Percentiles rank a stretch among this genome's conserved stretches.
Evolutionary conservation across 108 stramenopile species (phyloP).

Genomic region (Discostella pseudostelligera): DNA sequence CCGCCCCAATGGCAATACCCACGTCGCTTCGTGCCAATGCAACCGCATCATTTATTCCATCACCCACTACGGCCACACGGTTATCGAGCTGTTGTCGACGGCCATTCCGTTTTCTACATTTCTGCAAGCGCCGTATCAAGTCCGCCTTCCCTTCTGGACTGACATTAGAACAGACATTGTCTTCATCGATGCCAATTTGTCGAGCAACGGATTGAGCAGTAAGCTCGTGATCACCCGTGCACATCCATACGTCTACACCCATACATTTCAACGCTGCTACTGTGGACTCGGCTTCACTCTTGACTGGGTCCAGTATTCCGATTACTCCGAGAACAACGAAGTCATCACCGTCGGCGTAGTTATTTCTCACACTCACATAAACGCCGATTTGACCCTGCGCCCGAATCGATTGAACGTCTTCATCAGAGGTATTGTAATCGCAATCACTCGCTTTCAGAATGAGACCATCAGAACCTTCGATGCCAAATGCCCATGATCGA

Average conservation of each 20-base stretch:
- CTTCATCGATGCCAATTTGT: constrained; percentile 64
- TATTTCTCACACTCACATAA: constrained; percentile 52
- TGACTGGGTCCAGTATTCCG: constrained; percentile 84
- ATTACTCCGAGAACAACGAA: constrained; percentile 64
- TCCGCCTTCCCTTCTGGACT: constrained; percentile 82
- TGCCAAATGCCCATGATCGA: constrained; percentile 32
- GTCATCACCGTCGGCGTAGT: not conserved
- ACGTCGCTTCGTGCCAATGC: constrained; percentile 94
- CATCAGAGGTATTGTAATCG: constrained; percentile 32
- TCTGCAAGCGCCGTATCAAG: constrained; percentile 57
- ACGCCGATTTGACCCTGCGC: constrained; percentile 57
- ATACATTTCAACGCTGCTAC: constrained; percentile 57
- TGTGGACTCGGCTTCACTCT: constrained; percentile 70
- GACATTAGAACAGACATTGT: constrained; percentile 70
- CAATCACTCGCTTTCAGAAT: not conserved
- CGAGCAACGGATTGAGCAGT: constrained; percentile 88
- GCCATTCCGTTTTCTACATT: constrained; percentile 36
- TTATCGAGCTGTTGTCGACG: constrained; percentile 14
- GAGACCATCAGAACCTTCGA: constrained; percentile 18
- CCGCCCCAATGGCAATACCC: constrained; percentile 95
- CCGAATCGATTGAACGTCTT: constrained; percentile 44
- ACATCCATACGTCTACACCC: constrained; percentile 94
- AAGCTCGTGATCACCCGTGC: constrained; percentile 92
- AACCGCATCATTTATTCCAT: constrained; percentile 98
- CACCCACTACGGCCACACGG: constrained; percentile 93